A percentile compares a stretch with the other conserved stretches of the same genome.
phyloP scores from a whole-genome alignment of 2,329 filamentous ascomycete species.

The Aspergillus sp. region DNA sequence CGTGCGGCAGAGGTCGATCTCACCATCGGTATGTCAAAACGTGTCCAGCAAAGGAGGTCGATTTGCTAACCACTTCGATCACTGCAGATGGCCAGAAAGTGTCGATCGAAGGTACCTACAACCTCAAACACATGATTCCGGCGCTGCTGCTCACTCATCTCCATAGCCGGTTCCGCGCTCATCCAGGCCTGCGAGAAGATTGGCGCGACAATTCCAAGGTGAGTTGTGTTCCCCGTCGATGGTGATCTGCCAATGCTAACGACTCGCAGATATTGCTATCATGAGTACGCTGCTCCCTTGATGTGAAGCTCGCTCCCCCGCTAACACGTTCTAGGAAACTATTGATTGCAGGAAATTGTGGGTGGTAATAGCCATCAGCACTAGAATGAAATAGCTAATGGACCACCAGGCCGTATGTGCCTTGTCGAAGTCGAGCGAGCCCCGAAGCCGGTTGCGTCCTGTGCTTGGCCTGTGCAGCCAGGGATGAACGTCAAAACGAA shows the following conservation, averaged over 20 bases:
- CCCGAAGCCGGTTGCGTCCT: conserved; percentile 95
- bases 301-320: conserved; percentile 16
- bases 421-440: conserved; percentile 94
- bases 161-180: conserved; percentile 79
- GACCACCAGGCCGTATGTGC: conserved; percentile 67
- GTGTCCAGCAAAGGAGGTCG: conserved; percentile 43
- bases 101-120: conserved; percentile 75
- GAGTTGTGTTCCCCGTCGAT: conserved; percentile 17
- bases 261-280: conserved; percentile 78
- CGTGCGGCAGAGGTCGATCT: conserved; percentile 89
- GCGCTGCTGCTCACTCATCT: conserved; percentile 16
- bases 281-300: conserved; percentile 59
- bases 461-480: conserved; percentile 95
- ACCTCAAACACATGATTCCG: conserved; percentile 2
- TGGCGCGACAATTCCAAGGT: conserved; percentile 79
- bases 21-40: conserved; percentile 64
- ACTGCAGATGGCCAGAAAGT: conserved; percentile 88
- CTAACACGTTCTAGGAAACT: conserved; percentile 58
- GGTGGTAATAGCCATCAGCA: conserved; percentile 5
- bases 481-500: conserved; percentile 99
- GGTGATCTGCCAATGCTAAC: conserved; percentile 23
- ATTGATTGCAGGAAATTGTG: conserved; percentile 96
- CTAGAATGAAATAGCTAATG: conserved; percentile 4
- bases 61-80: conserved; percentile 24
- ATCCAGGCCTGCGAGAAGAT: conserved; percentile 99